These are phyloP conservation scores for Elsinoe ampelina DNA, from an alignment of 2,329 filamentous ascomycete genomes.

Conservation along the genomic window DNA sequence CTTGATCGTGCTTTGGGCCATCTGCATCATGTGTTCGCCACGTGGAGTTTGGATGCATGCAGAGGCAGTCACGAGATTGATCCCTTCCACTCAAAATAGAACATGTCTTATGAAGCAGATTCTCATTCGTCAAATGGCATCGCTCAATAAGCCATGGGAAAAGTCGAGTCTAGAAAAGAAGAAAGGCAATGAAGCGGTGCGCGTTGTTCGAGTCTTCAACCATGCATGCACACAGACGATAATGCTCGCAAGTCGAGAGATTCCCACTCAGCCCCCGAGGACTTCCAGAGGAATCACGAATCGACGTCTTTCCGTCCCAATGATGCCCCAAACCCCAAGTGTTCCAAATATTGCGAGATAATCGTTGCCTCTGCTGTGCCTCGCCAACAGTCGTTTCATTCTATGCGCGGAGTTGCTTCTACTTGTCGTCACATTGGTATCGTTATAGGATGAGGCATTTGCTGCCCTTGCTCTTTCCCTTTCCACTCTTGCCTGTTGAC, in stretches of 20 bases:
- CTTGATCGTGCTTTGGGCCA: background rate
- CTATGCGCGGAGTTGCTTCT: conserved; percentile 5
- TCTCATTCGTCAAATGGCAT: conserved; percentile 6
- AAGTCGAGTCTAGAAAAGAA: conserved; percentile 5
- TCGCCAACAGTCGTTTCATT: conserved; percentile 8
- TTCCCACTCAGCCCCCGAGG: background rate
- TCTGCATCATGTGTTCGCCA: conserved; percentile 2
- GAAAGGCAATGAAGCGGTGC: background rate
- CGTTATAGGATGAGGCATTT: conserved; percentile 30
- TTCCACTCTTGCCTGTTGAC: conserved; percentile 58
- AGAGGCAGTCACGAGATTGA: background rate
- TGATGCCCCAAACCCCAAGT: background rate
- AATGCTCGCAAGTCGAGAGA: background rate
- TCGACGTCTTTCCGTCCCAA: conserved; percentile 2
- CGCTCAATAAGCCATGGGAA: conserved; percentile 9
- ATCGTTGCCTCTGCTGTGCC: conserved; percentile 11
- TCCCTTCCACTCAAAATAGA: background rate
- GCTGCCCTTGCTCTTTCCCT: conserved; percentile 28
- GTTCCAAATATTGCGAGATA: conserved; percentile 4
- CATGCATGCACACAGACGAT: conserved; percentile 1
- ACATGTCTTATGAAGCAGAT: background rate
- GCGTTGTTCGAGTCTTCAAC: background rate
- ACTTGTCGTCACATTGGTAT: conserved; percentile 5
- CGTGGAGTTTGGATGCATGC: background rate
- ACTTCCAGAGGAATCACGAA: background rate